Conservation (phyloP, 805 yeast genomes). For the Ogataea salicorniae region DNA sequence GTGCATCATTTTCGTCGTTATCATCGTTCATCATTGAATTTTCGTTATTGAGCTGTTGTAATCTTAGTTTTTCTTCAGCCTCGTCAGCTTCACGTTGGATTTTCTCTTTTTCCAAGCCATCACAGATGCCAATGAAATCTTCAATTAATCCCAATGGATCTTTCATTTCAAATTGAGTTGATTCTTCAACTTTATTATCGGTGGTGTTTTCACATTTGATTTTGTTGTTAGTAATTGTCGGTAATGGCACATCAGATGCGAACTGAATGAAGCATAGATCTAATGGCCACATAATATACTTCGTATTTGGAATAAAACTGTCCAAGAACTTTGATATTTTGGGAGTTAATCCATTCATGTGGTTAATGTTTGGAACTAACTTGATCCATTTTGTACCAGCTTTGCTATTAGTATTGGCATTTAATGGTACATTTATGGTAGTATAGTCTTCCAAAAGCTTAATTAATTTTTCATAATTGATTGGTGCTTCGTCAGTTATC, state of each 20-base stretch:
- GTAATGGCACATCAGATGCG: slow-evolving; percentile 23
- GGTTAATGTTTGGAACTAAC: slow-evolving; percentile 61
- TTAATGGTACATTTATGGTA: slow-evolving; percentile 17
- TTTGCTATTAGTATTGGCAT: neutral
- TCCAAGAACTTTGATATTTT: slow-evolving; percentile 50
- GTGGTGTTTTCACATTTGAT: neutral
- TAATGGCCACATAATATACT: slow-evolving; percentile 69
- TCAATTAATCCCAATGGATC: slow-evolving; percentile 26
- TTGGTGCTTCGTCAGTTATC: slow-evolving; percentile 35
- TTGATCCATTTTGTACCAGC: slow-evolving; percentile 51
- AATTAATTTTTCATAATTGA: slow-evolving; percentile 33
- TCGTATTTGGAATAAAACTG: slow-evolving; percentile 31
- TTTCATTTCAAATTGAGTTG: slow-evolving; percentile 7
- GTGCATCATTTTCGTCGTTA: neutral
- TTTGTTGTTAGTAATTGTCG: neutral
- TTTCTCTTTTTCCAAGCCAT: slow-evolving; percentile 7
- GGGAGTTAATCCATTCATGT: slow-evolving; percentile 65
- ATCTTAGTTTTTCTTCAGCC: neutral
- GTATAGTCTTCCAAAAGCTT: slow-evolving; percentile 34
- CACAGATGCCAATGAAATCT: slow-evolving; percentile 23
- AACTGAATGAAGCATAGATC: slow-evolving; percentile 58
- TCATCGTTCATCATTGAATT: neutral
- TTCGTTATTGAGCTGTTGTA: neutral
- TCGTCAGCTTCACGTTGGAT: slow-evolving; percentile 4
- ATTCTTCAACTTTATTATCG: neutral